Percentiles rank a stretch among this genome's conserved stretches.
These are phyloP conservation scores for Coemansia sp. DNA, from an alignment of 192 early-diverging fungal genomes.

Conservation along the genomic window DNA sequence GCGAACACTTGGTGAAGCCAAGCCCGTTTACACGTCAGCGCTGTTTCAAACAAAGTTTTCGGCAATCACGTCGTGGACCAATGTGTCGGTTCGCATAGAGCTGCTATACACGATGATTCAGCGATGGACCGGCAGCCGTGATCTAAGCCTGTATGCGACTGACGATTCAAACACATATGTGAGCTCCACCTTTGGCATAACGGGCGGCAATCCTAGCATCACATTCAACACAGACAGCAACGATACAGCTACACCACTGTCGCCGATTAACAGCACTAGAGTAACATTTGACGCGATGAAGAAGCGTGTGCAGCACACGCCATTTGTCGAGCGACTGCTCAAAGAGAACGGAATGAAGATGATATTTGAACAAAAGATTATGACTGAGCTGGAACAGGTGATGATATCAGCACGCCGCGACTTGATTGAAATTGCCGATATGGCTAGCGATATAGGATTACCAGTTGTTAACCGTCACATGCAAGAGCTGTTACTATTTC, in stretches of 20 bases:
- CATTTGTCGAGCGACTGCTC: slow-evolving; percentile 82
- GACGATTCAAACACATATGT: slow-evolving; percentile 6
- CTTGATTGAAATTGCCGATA: slow-evolving; percentile 65
- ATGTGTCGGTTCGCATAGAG: slow-evolving; percentile 66
- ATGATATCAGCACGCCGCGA: slow-evolving; percentile 64
- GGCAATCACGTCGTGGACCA: slow-evolving; percentile 76
- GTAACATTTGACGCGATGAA: background rate
- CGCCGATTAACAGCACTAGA: background rate
- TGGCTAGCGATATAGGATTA: slow-evolving; percentile 71
- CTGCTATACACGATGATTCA: slow-evolving; percentile 73
- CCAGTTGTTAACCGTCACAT: slow-evolving; percentile 67
- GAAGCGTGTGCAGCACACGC: slow-evolving; percentile 47
- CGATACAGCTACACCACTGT: background rate
- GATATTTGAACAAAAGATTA: slow-evolving; percentile 71
- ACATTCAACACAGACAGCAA: background rate
- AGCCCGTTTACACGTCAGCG: slow-evolving; percentile 67
- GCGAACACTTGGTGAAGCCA: slow-evolving; percentile 58
- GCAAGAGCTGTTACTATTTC: slow-evolving; percentile 71
- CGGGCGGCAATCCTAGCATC: background rate
- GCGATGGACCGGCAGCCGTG: slow-evolving; percentile 77
- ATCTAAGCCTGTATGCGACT: slow-evolving; percentile 38
- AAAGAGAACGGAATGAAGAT: slow-evolving; percentile 78
- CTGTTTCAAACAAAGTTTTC: slow-evolving; percentile 69
- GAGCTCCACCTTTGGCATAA: slow-evolving; percentile 38
- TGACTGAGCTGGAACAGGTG: slow-evolving; percentile 62